Conservation (phyloP, 2,329 filamentous ascomycete species). For the Pyrenochaeta sp. region DNA sequence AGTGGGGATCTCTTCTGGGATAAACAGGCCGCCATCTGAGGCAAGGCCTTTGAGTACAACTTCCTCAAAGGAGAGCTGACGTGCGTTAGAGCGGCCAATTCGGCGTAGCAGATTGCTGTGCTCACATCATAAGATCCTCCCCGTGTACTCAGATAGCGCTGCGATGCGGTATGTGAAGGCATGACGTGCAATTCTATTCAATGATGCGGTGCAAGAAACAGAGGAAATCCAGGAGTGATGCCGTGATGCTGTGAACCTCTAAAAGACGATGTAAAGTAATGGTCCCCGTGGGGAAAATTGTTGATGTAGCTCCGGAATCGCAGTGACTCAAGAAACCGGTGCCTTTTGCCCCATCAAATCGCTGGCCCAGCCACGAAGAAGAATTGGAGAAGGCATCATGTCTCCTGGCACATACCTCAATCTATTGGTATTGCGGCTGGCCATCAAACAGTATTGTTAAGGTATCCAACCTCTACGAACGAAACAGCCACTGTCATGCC, state of each 20-base stretch:
- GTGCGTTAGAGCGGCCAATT: constrained; percentile 21
- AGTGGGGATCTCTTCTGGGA: constrained; percentile 81
- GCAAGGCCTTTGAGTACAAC: constrained; percentile 91
- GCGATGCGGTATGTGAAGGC: constrained; percentile 62
- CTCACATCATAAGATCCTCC: constrained; percentile 70
- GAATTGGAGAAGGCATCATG: not conserved
- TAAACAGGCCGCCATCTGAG: constrained; percentile 85
- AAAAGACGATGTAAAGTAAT: constrained; percentile 16
- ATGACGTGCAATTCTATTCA: constrained; percentile 34
- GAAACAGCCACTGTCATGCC: no score
- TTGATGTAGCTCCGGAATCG: constrained; percentile 38
- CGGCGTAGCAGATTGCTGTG: constrained; percentile 3
- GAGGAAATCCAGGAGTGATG: constrained; percentile 5
- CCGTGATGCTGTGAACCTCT: constrained; percentile 14
- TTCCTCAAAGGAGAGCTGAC: constrained; percentile 85
- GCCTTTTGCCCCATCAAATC: constrained; percentile 11
- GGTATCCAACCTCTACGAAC: no score
- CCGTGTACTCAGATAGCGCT: constrained; percentile 69
- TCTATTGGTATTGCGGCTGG: no score
- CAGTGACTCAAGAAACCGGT: constrained; percentile 33
- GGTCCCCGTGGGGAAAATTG: constrained; percentile 36
- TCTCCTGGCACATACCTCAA: no score
- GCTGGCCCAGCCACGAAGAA: not conserved
- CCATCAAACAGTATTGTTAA: no score
- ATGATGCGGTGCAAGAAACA: constrained; percentile 9